Conservation (phyloP, 2,329 filamentous ascomycete species). For the Xylariaceae sp. region DNA sequence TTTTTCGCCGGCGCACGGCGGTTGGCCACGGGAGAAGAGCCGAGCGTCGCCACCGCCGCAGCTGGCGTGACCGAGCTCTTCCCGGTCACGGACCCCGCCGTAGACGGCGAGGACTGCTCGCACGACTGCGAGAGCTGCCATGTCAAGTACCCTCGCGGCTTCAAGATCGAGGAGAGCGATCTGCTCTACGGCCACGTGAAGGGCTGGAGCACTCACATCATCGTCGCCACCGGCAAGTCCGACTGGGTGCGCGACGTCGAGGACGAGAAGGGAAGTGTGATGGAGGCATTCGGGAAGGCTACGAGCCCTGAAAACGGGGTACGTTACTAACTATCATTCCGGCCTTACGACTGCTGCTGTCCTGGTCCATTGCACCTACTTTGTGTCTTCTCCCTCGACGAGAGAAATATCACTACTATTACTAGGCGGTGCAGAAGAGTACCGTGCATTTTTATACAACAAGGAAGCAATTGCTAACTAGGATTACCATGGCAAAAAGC, state of each 20-base stretch:
- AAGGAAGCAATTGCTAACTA: constrained; percentile 2
- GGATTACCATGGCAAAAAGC: constrained; percentile 40
- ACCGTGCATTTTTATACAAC: not conserved
- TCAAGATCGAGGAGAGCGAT: constrained; percentile 72
- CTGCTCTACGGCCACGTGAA: constrained; percentile 79
- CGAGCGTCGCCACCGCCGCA: constrained; percentile 15
- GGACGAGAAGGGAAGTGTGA: constrained; percentile 80
- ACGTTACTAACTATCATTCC: too few relatives aligned
- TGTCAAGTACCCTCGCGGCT: constrained; percentile 65
- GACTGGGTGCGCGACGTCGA: constrained; percentile 90
- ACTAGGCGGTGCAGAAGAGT: too few relatives aligned
- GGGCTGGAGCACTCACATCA: constrained; percentile 80
- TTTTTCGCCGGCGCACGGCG: constrained; percentile 35
- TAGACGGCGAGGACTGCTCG: constrained; percentile 84
- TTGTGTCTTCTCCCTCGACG: too few relatives aligned
- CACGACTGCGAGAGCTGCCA: constrained; percentile 82
- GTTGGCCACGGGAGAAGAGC: constrained; percentile 27
- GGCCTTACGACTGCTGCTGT: too few relatives aligned
- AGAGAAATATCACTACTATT: too few relatives aligned
- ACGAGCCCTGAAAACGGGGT: constrained; percentile 63
- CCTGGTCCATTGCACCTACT: too few relatives aligned
- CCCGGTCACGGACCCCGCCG: constrained; percentile 62
- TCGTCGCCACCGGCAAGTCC: constrained; percentile 91
- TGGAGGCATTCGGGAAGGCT: constrained; percentile 63
- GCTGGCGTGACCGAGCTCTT: constrained; percentile 54